These are phyloP conservation scores for Diaporthe vexans DNA, from an alignment of 2,329 filamentous ascomycete genomes.

Conservation along the genomic window DNA sequence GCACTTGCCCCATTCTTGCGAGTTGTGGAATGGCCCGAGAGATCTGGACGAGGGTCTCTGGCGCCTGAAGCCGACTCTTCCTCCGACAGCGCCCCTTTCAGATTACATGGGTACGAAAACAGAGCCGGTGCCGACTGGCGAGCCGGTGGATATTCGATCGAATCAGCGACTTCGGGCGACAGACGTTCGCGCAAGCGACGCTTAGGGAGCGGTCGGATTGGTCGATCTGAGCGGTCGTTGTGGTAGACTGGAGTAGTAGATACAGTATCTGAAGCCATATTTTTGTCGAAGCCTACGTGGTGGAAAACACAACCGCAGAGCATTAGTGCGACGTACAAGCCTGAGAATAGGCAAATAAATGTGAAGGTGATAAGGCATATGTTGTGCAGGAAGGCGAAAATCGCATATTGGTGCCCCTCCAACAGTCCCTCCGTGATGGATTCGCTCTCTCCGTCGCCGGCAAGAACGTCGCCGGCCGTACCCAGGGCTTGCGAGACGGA, in stretches of 20 bases:
- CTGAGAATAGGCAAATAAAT: slow-evolving; percentile 32
- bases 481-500: not conserved
- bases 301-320: slow-evolving; percentile 44
- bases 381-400: slow-evolving; percentile 3
- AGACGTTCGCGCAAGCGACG: slow-evolving; percentile 89
- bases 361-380: slow-evolving; percentile 24
- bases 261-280: slow-evolving; percentile 80
- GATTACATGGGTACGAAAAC: slow-evolving; percentile 79
- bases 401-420: slow-evolving; percentile 14
- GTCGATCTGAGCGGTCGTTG: slow-evolving; percentile 76
- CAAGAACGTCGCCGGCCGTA: not conserved
- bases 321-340: slow-evolving; percentile 49
- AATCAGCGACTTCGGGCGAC: slow-evolving; percentile 85
- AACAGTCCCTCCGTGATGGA: not conserved
- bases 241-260: slow-evolving; percentile 75
- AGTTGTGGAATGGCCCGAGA: slow-evolving; percentile 50
- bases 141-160: slow-evolving; percentile 85
- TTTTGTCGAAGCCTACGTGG: slow-evolving; percentile 60
- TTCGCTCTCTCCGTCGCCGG: slow-evolving; percentile 3
- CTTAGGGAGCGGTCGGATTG: slow-evolving; percentile 93
- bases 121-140: slow-evolving; percentile 79
- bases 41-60: slow-evolving; percentile 50
- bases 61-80: slow-evolving; percentile 58
- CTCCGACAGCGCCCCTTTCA: slow-evolving; percentile 52
- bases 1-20: slow-evolving; percentile 69